Evolutionary conservation across 352 stramenopile genomes (phyloP).

Genomic region (Phytopythium ostracodes): DNA sequence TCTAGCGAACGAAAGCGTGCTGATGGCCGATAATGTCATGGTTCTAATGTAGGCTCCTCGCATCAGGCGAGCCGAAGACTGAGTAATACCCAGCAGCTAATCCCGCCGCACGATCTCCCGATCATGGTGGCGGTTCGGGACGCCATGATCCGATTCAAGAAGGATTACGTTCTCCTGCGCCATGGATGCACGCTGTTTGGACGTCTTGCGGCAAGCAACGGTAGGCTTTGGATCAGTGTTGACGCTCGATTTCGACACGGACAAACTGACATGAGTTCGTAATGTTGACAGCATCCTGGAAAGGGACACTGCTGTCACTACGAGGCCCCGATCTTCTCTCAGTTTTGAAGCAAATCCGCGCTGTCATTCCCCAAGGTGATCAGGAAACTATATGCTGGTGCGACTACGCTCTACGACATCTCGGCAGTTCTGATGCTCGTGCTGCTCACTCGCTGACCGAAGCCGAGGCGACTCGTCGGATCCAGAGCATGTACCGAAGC

Average conservation of each 20-base stretch:
- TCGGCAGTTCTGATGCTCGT: slow-evolving; percentile 10
- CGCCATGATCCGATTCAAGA: slow-evolving; percentile 51
- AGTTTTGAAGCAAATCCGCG: slow-evolving; percentile 15
- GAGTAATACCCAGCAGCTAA: slow-evolving; percentile 5
- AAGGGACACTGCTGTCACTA: slow-evolving; percentile 17
- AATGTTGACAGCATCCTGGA: slow-evolving; percentile 24
- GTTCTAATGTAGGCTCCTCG: background rate
- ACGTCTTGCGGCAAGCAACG: slow-evolving; percentile 25
- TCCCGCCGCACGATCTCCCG: slow-evolving; percentile 16
- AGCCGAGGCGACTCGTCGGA: slow-evolving; percentile 30
- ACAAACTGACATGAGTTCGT: background rate
- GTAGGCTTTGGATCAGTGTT: slow-evolving; percentile 9
- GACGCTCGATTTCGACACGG: no score
- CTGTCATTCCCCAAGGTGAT: slow-evolving; percentile 14
- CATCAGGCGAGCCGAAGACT: background rate
- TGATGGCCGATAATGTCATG: background rate
- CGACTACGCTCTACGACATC: slow-evolving; percentile 25
- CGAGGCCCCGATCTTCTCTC: slow-evolving; percentile 16
- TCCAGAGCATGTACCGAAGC: slow-evolving; percentile 56
- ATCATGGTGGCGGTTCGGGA: slow-evolving; percentile 22
- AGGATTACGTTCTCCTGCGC: slow-evolving; percentile 33
- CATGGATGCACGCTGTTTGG: slow-evolving; percentile 40
- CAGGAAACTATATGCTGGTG: slow-evolving; percentile 19
- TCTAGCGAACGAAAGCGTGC: background rate
- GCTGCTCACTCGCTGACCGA: slow-evolving; percentile 14